Base-by-base conservation (phyloP, 164 flowering plant species). In the Aristolochia californica region DNA sequence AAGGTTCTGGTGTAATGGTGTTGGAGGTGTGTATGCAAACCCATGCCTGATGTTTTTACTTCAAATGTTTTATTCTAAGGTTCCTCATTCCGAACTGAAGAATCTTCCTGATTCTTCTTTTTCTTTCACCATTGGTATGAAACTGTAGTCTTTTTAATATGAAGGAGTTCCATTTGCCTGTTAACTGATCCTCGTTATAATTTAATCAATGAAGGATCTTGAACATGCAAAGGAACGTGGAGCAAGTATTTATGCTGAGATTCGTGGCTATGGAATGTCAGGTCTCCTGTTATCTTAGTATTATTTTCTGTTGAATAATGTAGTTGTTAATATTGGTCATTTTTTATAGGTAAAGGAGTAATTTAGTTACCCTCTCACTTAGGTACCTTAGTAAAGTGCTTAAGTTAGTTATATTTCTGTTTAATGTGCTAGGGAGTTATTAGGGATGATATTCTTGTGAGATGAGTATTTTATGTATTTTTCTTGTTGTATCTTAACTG, bases 231-330 rank as follows among this genome's bases (percentile, higher is more conserved):
- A 70, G 61, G 67, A 74, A 40, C 77, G 99, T 50, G 95, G 95
- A 63, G 97, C 97, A 56, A 85, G 80, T 69, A 74, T 87, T 25
- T 93, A 93, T 74, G 96, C 99, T 0, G 96, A 93, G 74, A 56
- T 94, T 70, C 80, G 93, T 55, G 99, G 99, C 49, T 93, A 87
- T 79, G 99, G 99, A 64, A 87, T 81, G 88, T 93, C 99, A 87
- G 97, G 97, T 91, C 53, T 49, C 48, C 61, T 59, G 56, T 57
- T 16, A 5, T 45, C 50, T 48, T 38, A 22, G 13, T n/a, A n/a
- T 63, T 58, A 27, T 47, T 17, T 17, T 17, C 23, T 53, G 22
- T 27, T 25, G 16, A 24, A 3, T 5, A 27, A 24, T 23, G 21
- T 61, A 24, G 23, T 40, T 45, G 18, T 30, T 9, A 23, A 15